Conservation (phyloP, 2,329 filamentous ascomycete species). For the Fusarium poae region DNA sequence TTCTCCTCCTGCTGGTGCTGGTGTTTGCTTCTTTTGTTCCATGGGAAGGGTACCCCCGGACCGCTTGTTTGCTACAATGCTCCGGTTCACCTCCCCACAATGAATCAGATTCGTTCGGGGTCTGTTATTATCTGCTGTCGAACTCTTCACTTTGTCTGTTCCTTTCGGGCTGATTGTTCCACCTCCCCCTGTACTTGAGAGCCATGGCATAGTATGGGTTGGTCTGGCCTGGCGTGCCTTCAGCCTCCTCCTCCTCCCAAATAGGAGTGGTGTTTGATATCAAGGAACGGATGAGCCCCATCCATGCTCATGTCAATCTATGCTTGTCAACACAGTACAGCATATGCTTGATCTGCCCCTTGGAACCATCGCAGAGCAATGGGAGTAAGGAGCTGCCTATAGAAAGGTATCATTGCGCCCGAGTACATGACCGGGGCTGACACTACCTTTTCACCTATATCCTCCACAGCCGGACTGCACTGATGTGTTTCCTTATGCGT, state of each 20-base stretch:
- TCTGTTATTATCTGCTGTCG: slow-evolving; percentile 10
- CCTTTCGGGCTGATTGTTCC: slow-evolving; percentile 7
- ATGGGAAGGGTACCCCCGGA: slow-evolving; percentile 11
- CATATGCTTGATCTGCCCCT: slow-evolving; percentile 33
- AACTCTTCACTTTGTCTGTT: slow-evolving; percentile 9
- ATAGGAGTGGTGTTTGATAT: slow-evolving; percentile 28
- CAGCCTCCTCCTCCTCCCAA: slow-evolving; percentile 27
- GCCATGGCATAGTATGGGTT: slow-evolving; percentile 1
- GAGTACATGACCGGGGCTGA: slow-evolving; percentile 28
- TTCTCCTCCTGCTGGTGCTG: slow-evolving; percentile 1
- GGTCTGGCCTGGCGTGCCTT: not conserved
- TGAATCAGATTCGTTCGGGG: slow-evolving; percentile 13
- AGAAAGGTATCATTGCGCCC: slow-evolving; percentile 38
- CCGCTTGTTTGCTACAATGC: slow-evolving; percentile 25
- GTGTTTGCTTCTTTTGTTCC: slow-evolving; percentile 11
- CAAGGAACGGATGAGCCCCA: slow-evolving; percentile 20
- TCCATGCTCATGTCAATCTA: slow-evolving; percentile 23
- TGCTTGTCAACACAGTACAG: slow-evolving; percentile 15
- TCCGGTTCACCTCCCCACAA: slow-evolving; percentile 14
- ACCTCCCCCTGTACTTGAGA: slow-evolving; percentile 6
- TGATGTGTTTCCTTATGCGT: slow-evolving; percentile 35
- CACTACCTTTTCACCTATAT: slow-evolving; percentile 16
- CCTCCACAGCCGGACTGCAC: slow-evolving; percentile 32
- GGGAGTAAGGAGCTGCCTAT: slow-evolving; percentile 30
- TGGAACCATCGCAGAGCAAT: slow-evolving; percentile 16